phyloP scores from a whole-genome alignment of 2,329 filamentous ascomycete genomes.

The Zymoseptoria brevis region DNA sequence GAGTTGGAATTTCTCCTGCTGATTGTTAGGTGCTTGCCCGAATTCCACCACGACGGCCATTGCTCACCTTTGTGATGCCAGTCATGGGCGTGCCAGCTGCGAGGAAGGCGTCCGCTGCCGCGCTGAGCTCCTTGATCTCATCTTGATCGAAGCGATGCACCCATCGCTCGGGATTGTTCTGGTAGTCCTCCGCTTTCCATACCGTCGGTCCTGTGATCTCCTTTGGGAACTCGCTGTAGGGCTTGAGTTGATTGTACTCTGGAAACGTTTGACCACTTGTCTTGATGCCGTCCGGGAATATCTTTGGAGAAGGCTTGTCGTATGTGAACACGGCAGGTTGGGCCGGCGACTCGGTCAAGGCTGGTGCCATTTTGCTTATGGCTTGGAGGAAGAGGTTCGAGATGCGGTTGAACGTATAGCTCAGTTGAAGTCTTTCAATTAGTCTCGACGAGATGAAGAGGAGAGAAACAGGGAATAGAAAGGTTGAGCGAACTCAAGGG shows the following conservation, averaged over 20 bases:
- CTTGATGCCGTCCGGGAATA: slow-evolving; percentile 59
- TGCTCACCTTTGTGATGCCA: slow-evolving; percentile 50
- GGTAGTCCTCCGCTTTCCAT: slow-evolving; percentile 61
- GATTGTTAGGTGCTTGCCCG: slow-evolving; percentile 10
- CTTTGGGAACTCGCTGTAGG: slow-evolving; percentile 63
- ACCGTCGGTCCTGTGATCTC: slow-evolving; percentile 64
- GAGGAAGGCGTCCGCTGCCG: slow-evolving; percentile 63
- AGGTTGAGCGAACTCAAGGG: not conserved
- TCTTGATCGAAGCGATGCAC: slow-evolving; percentile 59
- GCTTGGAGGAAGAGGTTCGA: not conserved
- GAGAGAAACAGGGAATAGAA: not conserved
- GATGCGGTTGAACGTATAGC: not conserved
- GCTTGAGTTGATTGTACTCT: slow-evolving; percentile 53
- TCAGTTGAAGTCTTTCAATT: not conserved
- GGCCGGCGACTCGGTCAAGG: slow-evolving; percentile 9
- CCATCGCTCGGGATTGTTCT: slow-evolving; percentile 58
- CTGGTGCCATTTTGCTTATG: slow-evolving; percentile 11
- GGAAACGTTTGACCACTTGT: slow-evolving; percentile 67
- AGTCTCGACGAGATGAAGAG: not conserved
- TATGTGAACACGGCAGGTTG: slow-evolving; percentile 9
- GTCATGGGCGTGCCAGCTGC: slow-evolving; percentile 57
- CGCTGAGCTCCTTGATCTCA: slow-evolving; percentile 60
- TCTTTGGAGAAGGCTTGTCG: slow-evolving; percentile 34
- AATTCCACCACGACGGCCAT: slow-evolving; percentile 25
- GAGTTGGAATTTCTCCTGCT: slow-evolving; percentile 50